Percentiles rank a stretch among this genome's conserved stretches.
phyloP scores from a whole-genome alignment of 2,329 filamentous ascomycete species.

The Fusarium hostae region DNA sequence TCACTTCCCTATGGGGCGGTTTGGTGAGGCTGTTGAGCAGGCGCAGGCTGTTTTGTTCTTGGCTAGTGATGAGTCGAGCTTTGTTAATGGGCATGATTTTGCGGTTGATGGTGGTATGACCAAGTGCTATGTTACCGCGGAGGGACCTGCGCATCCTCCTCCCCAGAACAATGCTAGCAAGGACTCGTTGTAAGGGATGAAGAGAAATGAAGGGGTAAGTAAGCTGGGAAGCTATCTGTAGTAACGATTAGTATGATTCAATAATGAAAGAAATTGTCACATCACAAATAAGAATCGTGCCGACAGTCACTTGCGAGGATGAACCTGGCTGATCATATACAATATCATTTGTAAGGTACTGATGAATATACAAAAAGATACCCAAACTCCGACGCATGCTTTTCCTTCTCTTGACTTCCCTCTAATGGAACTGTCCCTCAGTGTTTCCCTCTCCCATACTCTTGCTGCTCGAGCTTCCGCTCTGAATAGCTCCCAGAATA shows the following conservation, averaged over 20 bases:
- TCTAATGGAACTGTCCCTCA: conserved; percentile 71
- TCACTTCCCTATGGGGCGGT: conserved; percentile 88
- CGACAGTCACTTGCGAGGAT: conserved; percentile 14
- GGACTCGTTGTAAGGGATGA: conserved; percentile 50
- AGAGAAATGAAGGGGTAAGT: too few species aligned
- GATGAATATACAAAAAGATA: conserved; percentile 19
- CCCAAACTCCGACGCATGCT: conserved; percentile 44
- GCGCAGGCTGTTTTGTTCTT: conserved; percentile 89
- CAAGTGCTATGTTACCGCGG: conserved; percentile 83
- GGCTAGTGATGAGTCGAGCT: conserved; percentile 87
- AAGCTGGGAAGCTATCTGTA: background rate
- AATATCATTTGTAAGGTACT: conserved; percentile 32
- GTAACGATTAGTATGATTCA: conserved; percentile 35
- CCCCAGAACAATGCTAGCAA: conserved; percentile 71
- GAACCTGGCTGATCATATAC: conserved; percentile 12
- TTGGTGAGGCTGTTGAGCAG: conserved; percentile 94
- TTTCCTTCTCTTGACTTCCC: conserved; percentile 30
- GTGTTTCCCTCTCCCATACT: conserved; percentile 97
- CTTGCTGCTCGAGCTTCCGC: conserved; percentile 86
- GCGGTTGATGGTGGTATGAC: conserved; percentile 96
- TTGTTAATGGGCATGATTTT: conserved; percentile 92
- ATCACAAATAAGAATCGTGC: background rate
- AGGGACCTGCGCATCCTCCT: conserved; percentile 64
- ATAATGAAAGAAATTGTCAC: conserved; percentile 28
- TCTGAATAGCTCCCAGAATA: conserved; percentile 89